These are phyloP conservation scores for Ananas comosus DNA, from an alignment of 176 grass and related monocot genomes.

Conservation along the genomic window DNA sequence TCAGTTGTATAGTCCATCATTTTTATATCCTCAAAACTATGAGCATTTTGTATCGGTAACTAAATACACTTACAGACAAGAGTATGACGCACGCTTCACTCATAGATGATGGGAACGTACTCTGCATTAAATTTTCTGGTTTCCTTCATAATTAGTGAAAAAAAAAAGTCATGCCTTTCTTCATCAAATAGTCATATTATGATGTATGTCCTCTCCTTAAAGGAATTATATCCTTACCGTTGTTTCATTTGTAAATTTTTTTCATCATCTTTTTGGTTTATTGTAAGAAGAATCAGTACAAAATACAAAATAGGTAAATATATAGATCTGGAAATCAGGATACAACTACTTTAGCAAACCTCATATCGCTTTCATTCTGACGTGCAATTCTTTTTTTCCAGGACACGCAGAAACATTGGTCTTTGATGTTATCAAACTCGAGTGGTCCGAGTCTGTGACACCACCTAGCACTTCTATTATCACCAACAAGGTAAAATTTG, in stretches of 20 bases:
- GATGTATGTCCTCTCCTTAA: neutral
- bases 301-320: no score
- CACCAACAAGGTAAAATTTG: constrained; percentile 66
- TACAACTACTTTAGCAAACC: neutral
- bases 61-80: no score
- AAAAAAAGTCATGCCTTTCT: no score
- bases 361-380: neutral
- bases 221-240: neutral
- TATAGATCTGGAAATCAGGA: no score
- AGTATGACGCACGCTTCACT: no score
- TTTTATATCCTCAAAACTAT: no score
- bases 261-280: neutral
- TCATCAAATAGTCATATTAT: no score
- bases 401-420: constrained; percentile 76
- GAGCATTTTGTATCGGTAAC: no score
- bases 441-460: constrained; percentile 72
- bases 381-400: constrained; percentile 26
- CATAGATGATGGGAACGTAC: no score
- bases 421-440: constrained; percentile 73
- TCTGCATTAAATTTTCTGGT: no score
- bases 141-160: no score
- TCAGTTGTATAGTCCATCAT: neutral
- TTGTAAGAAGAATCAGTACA: no score
- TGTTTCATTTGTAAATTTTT: neutral
- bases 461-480: constrained; percentile 82